Conservation (phyloP, 208 protist species). For the Vickermania ingenoplastis region DNA sequence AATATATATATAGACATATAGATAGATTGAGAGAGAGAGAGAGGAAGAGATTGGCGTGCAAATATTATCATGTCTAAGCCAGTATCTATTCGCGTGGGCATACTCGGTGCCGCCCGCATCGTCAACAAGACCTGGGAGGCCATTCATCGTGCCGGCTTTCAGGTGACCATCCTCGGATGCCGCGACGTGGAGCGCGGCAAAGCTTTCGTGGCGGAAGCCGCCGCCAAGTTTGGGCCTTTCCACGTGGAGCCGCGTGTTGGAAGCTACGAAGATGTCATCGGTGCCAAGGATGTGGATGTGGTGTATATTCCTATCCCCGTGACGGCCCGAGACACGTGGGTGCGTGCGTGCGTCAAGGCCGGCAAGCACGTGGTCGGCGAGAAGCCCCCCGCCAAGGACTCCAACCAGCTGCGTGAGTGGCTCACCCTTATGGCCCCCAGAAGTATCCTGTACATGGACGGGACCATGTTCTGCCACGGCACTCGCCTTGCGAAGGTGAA, state of each 20-base stretch:
- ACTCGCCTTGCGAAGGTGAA: conserved; percentile 36
- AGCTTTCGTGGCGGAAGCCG: conserved; percentile 15
- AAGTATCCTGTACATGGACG: conserved; percentile 58
- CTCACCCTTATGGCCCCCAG: conserved; percentile 25
- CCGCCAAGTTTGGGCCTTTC: conserved; percentile 6
- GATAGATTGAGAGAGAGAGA: no score
- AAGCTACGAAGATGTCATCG: conserved; percentile 47
- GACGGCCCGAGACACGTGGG: conserved; percentile 31
- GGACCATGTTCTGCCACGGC: conserved; percentile 53
- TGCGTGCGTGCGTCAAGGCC: conserved; percentile 32
- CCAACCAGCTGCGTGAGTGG: conserved; percentile 31
- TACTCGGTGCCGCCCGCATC: conserved; percentile 34
- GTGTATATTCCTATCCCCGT: conserved; percentile 66
- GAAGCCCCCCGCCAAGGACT: conserved; percentile 37
- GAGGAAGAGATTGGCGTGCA: no score
- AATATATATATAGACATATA: no score
- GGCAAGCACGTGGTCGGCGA: conserved; percentile 68
- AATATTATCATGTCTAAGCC: no score
- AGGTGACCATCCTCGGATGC: conserved; percentile 32
- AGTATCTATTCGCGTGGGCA: conserved; percentile 25
- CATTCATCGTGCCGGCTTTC: conserved; percentile 28
- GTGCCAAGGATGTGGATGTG: conserved; percentile 35
- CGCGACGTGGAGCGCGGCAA: conserved; percentile 18
- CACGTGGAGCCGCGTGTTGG: conserved; percentile 14
- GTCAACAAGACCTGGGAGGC: conserved; percentile 26